Percentiles rank a stretch among this genome's conserved stretches.
phyloP scores from a whole-genome alignment of 179 eudicot species.

The Gypsophila paniculata region DNA sequence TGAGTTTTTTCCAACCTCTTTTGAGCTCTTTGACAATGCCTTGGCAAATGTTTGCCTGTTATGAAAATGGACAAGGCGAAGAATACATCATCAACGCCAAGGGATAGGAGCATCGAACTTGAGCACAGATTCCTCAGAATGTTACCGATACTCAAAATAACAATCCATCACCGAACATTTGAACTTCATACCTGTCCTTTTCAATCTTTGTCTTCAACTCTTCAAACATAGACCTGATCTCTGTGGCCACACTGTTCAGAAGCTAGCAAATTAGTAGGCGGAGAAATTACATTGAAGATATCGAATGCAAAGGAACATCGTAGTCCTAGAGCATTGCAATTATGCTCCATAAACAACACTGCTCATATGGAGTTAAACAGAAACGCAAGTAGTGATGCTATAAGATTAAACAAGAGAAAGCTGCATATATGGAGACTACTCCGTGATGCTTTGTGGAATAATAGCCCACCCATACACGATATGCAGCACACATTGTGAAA shows the following conservation, averaged over 20 bases:
- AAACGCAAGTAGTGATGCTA: neutral
- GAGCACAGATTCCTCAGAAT: neutral
- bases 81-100: neutral
- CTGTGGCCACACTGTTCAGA: constrained; percentile 52
- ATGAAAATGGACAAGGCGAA: neutral
- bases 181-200: constrained; percentile 63
- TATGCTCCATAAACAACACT: neutral
- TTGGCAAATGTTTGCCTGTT: constrained; percentile 73
- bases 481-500: neutral
- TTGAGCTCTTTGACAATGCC: constrained; percentile 76
- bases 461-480: no score
- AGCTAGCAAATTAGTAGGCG: constrained; percentile 5
- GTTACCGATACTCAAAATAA: neutral
- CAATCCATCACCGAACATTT: neutral
- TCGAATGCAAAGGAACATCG: neutral
- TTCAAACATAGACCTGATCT: constrained; percentile 54
- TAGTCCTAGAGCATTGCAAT: constrained; percentile 1
- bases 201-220: constrained; percentile 66
- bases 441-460: neutral
- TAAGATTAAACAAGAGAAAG: neutral
- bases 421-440: neutral
- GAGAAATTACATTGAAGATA: neutral
- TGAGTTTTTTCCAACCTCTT: constrained; percentile 55
- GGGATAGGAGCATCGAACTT: neutral
- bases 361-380: neutral